Evolutionary conservation across 163 green algal species (phyloP), one percentile per base, ranked within the genome.

Genomic region (Chlorella variabilis): DNA sequence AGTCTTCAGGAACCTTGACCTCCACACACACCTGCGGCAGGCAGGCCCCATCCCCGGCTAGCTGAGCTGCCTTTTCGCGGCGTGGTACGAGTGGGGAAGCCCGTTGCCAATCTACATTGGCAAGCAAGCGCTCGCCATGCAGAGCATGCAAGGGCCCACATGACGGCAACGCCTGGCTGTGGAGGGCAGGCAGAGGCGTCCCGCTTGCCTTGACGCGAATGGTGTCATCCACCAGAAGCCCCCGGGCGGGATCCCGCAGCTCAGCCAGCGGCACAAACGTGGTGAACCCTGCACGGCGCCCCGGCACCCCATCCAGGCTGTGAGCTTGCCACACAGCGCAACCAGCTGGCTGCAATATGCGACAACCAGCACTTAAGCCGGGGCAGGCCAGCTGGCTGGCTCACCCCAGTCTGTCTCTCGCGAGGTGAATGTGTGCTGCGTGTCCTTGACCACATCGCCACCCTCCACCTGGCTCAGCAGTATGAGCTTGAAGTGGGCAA

Each of bases 331-430:
- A n/a, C n/a, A n/a, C n/a, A n/a, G n/a, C n/a, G n/a, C n/a, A n/a
- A n/a, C n/a, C n/a, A n/a, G n/a, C n/a, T n/a, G n/a, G n/a, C n/a
- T n/a, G n/a, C 25, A 36, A 36, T 2, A 49, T 34, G 31, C 31
- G n/a, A 49, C 1, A 23, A 20, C 7, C 41, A 61, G 25, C 34
- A 34, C 61, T 39, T n/a, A 41, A 15, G 23, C 29, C 25, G n/a
- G 9, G 3, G 42, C 7, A 5, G 33, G 8, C 4, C 34, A 42
- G 65, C 38, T 20, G 6, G 4, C 41, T 25, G 3, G 4, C 76
- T 63, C 45, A 82, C 76, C 97, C 97, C 97, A 99, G 89, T 99
- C 97, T 13, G 85, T 91, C 59, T 93, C 92, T 2, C 75, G 54
- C 9, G 23, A 9, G 2, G 82, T 94, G 83, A 98, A 99, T 7